Conservation (phyloP, 2,329 filamentous ascomycete genomes). For the Bretziella fagacearum region DNA sequence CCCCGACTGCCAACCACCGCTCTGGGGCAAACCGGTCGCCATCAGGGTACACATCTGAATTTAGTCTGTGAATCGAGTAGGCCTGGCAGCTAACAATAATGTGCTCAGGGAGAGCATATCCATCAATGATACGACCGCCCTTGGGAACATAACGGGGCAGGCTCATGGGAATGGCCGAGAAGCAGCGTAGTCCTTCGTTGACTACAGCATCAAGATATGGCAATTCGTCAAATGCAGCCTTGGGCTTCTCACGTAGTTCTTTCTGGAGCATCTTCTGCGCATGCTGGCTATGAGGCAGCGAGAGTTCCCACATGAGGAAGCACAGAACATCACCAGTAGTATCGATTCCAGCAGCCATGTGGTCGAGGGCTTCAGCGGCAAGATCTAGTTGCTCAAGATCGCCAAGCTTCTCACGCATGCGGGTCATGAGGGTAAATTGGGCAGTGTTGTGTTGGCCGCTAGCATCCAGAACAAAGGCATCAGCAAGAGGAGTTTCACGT, state of each 20-base stretch:
- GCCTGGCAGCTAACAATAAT: conserved; percentile 45
- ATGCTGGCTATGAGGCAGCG: conserved; percentile 34
- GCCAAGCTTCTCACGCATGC: conserved; percentile 34
- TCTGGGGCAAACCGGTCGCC: conserved; percentile 66
- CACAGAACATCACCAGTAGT: conserved; percentile 54
- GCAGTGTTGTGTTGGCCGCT: conserved; percentile 29
- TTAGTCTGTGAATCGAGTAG: conserved; percentile 41
- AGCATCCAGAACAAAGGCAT: conserved; percentile 39
- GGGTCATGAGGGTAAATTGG: conserved; percentile 40
- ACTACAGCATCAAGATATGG: conserved; percentile 46
- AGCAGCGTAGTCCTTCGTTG: conserved; percentile 43
- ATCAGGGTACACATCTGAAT: conserved; percentile 54
- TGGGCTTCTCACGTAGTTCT: conserved; percentile 31
- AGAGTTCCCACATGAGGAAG: conserved; percentile 56
- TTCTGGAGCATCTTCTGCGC: conserved; percentile 35
- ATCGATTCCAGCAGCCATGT: conserved; percentile 56
- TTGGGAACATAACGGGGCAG: conserved; percentile 41
- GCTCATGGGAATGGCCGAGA: conserved; percentile 49
- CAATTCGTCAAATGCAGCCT: conserved; percentile 30
- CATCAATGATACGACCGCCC: conserved; percentile 38
- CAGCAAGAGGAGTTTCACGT: conserved; percentile 40
- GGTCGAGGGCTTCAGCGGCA: conserved; percentile 53
- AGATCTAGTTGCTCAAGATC: conserved; percentile 35
- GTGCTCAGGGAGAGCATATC: conserved; percentile 33
- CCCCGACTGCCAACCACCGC: conserved; percentile 60